Evolutionary conservation across 2,329 filamentous ascomycete species (phyloP), one percentile per base, ranked within the genome.

Genomic region (Septoria linicola): DNA sequence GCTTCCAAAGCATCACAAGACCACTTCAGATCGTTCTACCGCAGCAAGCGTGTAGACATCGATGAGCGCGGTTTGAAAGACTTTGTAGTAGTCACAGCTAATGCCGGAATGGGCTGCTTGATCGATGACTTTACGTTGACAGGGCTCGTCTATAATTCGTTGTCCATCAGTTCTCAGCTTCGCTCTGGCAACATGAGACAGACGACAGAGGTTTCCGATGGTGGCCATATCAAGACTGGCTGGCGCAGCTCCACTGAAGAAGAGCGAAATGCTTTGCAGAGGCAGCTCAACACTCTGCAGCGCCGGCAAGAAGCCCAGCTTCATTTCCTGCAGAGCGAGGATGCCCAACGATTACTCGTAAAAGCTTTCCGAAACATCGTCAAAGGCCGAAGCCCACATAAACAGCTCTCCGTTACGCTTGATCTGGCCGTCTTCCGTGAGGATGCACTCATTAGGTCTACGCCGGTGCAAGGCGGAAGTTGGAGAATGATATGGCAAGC

Each of bases 381-480:
- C n/a, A 48, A 32, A 16, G 36, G 36, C 8, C 13, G 44, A 30
- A 32, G 21, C 11, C n/a, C 35, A 14, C 7, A 16, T 6, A 20
- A 8, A 14, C 35, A 23, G 27, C 35, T 41, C 7, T 41, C 35
- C 25, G 13, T 48, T 11, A 40, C 35, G 11, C 25, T 48, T 8
- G 35, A 48, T 19, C 19, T 41, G 35, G 34, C 36, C 13, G 44
- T 48, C 4, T 41, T 31, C 25, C 23, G 44, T 6, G 36, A 48
- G 1, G 44, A 48, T 11, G 8, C 35, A 6, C 35, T 41, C 2
- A 32, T 31, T 5, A 16, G 44, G 44, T 68, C 64, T 13, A 62
- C 57, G 46, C 57, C 63, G 44, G 67, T 66, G 58, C 74, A 74
- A 1, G 77, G 76, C 0, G 83, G 84, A 13, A 85, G 82, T 72